Percentiles rank a stretch among this genome's conserved stretches.
Evolutionary conservation across 345 rosid species (phyloP).

Genomic region (Erucastrum elatum): DNA sequence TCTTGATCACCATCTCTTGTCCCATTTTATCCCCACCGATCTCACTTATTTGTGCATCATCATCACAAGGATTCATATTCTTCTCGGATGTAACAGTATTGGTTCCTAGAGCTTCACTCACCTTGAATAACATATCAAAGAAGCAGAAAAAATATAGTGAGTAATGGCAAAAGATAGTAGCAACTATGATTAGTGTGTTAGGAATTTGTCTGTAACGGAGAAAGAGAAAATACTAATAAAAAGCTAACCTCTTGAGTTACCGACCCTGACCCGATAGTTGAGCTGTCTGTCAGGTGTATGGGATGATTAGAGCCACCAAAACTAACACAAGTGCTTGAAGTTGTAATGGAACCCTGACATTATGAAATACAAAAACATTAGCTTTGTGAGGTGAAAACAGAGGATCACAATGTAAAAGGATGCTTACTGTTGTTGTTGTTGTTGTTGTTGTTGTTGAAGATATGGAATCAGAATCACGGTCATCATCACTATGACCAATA

Average conservation of each 20-base stretch:
- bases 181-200: background rate
- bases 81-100: background rate
- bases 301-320: constrained; percentile 12
- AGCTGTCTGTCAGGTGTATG: background rate
- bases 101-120: background rate
- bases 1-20: background rate
- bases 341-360: background rate
- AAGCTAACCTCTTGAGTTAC: constrained; percentile 2
- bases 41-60: background rate
- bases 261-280: background rate
- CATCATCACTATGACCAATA: constrained; percentile 10
- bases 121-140: constrained; percentile 4
- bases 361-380: background rate
- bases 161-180: background rate
- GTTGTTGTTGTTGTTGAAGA: background rate
- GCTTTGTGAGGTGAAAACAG: background rate
- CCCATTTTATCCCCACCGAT: background rate
- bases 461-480: background rate
- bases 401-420: background rate
- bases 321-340: constrained; percentile 18
- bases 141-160: background rate
- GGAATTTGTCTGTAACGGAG: background rate
- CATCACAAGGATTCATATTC: background rate
- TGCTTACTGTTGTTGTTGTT: constrained; percentile 24
- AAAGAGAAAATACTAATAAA: background rate